Percentiles rank a stretch among this genome's conserved stretches.
Conservation (phyloP, 768 basidiomycete species). For the Tubosaeta sp. region DNA sequence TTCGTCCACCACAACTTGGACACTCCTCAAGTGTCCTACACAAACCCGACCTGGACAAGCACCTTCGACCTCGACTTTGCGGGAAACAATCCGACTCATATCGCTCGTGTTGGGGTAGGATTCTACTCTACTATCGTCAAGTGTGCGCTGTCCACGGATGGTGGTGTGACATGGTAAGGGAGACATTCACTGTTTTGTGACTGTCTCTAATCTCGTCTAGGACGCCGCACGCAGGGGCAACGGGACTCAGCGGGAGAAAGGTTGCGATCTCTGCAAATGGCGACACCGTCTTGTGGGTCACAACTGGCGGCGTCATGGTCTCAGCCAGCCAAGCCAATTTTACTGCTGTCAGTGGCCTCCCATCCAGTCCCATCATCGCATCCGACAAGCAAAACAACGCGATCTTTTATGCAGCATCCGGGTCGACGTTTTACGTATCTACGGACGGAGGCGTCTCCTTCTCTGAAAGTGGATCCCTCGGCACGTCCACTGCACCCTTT, state of each 20-base stretch:
- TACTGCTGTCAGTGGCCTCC: conserved; percentile 36
- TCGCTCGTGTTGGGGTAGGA: conserved; percentile 6
- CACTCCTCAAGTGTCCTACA: not conserved
- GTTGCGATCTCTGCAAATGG: conserved; percentile 10
- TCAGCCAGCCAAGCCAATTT: conserved; percentile 7
- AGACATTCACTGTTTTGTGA: too few species aligned
- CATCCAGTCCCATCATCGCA: conserved; percentile 51
- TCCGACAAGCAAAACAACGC: conserved; percentile 57
- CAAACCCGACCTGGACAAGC: conserved; percentile 6
- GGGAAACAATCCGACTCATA: conserved; percentile 5
- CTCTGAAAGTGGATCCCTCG: conserved; percentile 20
- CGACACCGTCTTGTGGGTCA: conserved; percentile 7
- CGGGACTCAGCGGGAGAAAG: conserved; percentile 6
- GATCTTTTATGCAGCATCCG: conserved; percentile 57
- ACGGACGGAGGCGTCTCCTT: conserved; percentile 48
- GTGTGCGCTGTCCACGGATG: conserved; percentile 9
- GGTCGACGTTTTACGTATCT: conserved; percentile 56
- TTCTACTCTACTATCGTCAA: not conserved
- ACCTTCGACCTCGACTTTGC: conserved; percentile 10
- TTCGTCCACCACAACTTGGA: conserved; percentile 8
- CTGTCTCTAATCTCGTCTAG: not conserved
- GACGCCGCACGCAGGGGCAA: conserved; percentile 4
- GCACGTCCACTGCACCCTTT: conserved; percentile 6
- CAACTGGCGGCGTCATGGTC: conserved; percentile 6
- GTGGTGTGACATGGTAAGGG: conserved; percentile 8